Evolutionary conservation across 495 filamentous ascomycete species (phyloP), one percentile per base, ranked within the genome.

Genomic region (Penicillium tannophilum): DNA sequence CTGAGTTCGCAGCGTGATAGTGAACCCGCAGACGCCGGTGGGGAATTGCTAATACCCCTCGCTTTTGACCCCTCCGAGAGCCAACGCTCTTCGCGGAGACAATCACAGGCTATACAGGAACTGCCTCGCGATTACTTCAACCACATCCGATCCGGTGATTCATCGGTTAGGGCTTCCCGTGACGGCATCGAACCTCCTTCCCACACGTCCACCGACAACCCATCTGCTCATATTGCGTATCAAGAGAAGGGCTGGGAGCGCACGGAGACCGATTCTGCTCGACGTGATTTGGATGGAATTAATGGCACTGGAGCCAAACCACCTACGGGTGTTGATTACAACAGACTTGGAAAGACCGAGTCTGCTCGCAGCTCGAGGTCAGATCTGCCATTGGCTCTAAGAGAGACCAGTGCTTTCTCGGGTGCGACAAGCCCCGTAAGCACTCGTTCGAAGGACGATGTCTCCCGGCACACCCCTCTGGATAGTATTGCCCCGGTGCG

Each of bases 41-140:
- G 92, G 56, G 86, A 89, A 59, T 90, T 95, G 59, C 89, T 95
- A 52, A 94, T 98, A 52, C 93, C 93, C 6, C 86, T 98, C 63
- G 91, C 91, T 28, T 83, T 97, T 45, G 94, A 98, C 64, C 89
- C 92, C 10, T 91, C 86, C 31, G 84, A 89, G 31, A 84, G 84
- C 19, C 79, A 84, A 30, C 76, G 85, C 33, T 66, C 84, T 28
- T 79, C 82, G 16, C 78, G 68, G 42, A 58, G 57, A 33, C 69
- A 73, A 45, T 55, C 71, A 36, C 70, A 75, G 17, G 24, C 50
- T 8, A 52, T 54, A 47, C 53, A 66, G 62, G 63, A 74, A 69
- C 36, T 73, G 64, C 48, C 75, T 73, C 69, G 69, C n/a, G 72
- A 62, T 46, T 75, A 62, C 55, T 65, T 66, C 24, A 44, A 52